These are phyloP conservation scores for Monosporozyma solicola DNA, from an alignment of 805 yeast species.

Conservation along the genomic window DNA sequence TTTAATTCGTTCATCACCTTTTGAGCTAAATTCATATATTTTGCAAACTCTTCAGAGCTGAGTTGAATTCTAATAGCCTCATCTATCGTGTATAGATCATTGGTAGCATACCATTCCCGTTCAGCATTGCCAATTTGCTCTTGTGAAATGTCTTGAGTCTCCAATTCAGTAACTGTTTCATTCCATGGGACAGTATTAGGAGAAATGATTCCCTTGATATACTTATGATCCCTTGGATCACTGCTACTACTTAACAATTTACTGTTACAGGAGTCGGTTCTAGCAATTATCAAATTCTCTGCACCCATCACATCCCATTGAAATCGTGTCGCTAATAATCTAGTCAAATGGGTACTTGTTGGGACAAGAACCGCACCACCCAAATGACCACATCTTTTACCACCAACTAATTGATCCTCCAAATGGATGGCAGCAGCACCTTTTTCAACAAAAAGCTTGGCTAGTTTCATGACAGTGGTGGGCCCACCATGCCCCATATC, in stretches of 20 bases:
- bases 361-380: slow-evolving; percentile 58
- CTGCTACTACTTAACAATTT: slow-evolving; percentile 41
- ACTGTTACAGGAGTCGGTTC: slow-evolving; percentile 52
- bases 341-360: slow-evolving; percentile 43
- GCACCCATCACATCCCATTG: slow-evolving; percentile 61
- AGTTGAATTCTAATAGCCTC: slow-evolving; percentile 38
- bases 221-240: slow-evolving; percentile 51
- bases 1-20: slow-evolving; percentile 15
- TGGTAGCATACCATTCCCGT: slow-evolving; percentile 37
- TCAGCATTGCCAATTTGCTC: slow-evolving; percentile 34
- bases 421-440: slow-evolving; percentile 62
- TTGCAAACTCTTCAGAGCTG: slow-evolving; percentile 13
- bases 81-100: slow-evolving; percentile 38
- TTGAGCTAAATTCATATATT: slow-evolving; percentile 17
- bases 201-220: slow-evolving; percentile 38
- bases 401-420: slow-evolving; percentile 58
- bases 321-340: slow-evolving; percentile 48
- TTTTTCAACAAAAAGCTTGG: slow-evolving; percentile 55
- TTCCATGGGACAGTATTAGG: slow-evolving; percentile 34
- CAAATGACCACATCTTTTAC: slow-evolving; percentile 56
- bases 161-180: slow-evolving; percentile 38
- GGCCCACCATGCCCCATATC: slow-evolving; percentile 62
- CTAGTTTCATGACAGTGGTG: slow-evolving; percentile 54
- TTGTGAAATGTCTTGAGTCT: slow-evolving; percentile 31
- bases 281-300: slow-evolving; percentile 48